Evolutionary conservation across 306 rosid genomes (phyloP).

Genomic region (Dicorynia guianensis): DNA sequence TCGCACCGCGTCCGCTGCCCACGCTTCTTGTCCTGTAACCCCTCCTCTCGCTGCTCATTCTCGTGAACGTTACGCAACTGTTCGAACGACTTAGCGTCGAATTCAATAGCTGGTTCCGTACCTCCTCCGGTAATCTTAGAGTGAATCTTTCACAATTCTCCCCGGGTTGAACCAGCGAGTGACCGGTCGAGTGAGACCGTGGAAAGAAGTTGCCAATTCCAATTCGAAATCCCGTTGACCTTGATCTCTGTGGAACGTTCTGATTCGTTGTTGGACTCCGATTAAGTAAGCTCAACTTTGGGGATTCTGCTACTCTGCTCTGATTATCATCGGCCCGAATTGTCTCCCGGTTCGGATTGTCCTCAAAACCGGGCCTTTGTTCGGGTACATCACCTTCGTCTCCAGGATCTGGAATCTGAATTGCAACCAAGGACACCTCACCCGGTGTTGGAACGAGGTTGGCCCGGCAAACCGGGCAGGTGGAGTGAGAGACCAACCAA

Average conservation of each 20-base stretch:
- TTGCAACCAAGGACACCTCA: constrained; percentile 15
- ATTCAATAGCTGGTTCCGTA: constrained; percentile 53
- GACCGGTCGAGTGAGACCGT: constrained; percentile 55
- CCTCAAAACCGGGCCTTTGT: not conserved
- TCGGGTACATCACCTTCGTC: constrained; percentile 25
- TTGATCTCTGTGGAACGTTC: constrained; percentile 46
- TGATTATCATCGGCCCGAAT: constrained; percentile 6
- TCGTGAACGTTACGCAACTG: constrained; percentile 58
- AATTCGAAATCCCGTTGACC: constrained; percentile 51
- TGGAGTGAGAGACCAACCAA: constrained; percentile 73
- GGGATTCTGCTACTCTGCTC: constrained; percentile 29
- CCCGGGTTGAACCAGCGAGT: constrained; percentile 41
- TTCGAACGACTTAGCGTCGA: constrained; percentile 54
- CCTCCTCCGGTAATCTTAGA: constrained; percentile 64
- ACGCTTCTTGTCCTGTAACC: constrained; percentile 61
- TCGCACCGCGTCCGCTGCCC: constrained; percentile 29
- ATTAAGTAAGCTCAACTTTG: constrained; percentile 29
- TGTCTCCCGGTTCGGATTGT: constrained; percentile 4
- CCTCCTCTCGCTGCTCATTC: constrained; percentile 58
- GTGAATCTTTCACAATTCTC: constrained; percentile 70
- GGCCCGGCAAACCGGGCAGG: constrained; percentile 91
- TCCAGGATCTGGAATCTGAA: constrained; percentile 25
- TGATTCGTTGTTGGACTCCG: constrained; percentile 19
- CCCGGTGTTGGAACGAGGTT: constrained; percentile 58
- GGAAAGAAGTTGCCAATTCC: constrained; percentile 31